Base-by-base conservation (phyloP, 345 rosid species). In the Dovyalis caffra region DNA sequence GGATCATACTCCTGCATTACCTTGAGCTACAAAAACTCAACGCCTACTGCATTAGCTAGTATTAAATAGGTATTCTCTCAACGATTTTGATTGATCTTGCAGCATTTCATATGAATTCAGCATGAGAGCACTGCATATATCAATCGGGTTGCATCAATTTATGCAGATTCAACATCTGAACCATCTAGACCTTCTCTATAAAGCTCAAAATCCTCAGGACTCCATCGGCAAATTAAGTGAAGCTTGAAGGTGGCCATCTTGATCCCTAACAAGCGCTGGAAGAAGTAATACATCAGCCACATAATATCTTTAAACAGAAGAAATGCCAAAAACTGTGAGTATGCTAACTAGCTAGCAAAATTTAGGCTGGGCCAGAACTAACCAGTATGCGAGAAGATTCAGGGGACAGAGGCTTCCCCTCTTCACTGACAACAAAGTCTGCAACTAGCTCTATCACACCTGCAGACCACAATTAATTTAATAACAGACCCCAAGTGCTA, bases 381-480 rank as follows among this genome's bases (percentile, higher is more conserved):
- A 93, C 98, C 98, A 96, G 86, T 81, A 96, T 90, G 67, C 95
- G 92, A 73, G 97, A 84, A 35, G 99, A 83, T 83, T 93, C 92
- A 3, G 99, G 99, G 20, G 98, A 93, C 77, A 96, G 76, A 26
- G 90, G 90, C 77, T 96, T 90, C 67, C 95, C 97, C 82, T 96
- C 97, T 84, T 96, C 94, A 51, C 98, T 91, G 33, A 96, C 97
- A 71, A 90, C 91, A 81, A 87, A 96, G 72, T 92, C 89, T 10
- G 99, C 79, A 78, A 91, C 85, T 75, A 96, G 90, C 83, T 96
- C 98, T 43, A 96, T 89, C 23, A 88, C 88, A 87, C 99, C 99
- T 95, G 87, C 64, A 76, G 18, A 64, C 5, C 67, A 65, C 4
- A 51, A 38, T 26, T 35, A 70, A 37, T n/a, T 29, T 49, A 21